These are phyloP conservation scores for Skeletonema grethae DNA, from an alignment of 108 stramenopile genomes.

Conservation along the genomic window DNA sequence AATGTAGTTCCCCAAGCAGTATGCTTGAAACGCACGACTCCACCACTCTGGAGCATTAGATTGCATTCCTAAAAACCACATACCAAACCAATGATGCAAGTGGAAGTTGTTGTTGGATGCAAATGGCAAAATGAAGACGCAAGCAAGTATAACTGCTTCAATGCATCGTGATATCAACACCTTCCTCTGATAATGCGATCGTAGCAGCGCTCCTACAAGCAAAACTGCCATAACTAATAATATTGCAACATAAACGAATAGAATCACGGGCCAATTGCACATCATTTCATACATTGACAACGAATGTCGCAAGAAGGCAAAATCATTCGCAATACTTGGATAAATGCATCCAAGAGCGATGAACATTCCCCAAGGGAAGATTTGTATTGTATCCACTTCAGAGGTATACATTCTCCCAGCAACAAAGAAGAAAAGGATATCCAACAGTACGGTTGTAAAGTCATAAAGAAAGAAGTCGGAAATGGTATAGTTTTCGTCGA, in stretches of 20 bases:
- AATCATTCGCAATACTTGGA: slow-evolving; percentile 42
- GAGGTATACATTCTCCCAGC: slow-evolving; percentile 58
- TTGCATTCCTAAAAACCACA: slow-evolving; percentile 67
- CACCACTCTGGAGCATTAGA: slow-evolving; percentile 60
- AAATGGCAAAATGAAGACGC: slow-evolving; percentile 54
- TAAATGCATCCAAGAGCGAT: slow-evolving; percentile 48
- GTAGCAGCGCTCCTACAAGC: slow-evolving; percentile 39
- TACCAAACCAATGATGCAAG: slow-evolving; percentile 74
- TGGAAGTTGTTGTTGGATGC: slow-evolving; percentile 56
- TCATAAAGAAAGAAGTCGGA: slow-evolving; percentile 58
- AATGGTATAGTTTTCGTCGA: slow-evolving; percentile 49
- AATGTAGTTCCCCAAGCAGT: slow-evolving; percentile 59
- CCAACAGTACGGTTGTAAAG: slow-evolving; percentile 54
- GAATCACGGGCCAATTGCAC: slow-evolving; percentile 64
- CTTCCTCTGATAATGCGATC: slow-evolving; percentile 33
- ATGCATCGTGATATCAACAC: slow-evolving; percentile 46
- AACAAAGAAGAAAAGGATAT: slow-evolving; percentile 67
- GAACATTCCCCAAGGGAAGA: slow-evolving; percentile 49
- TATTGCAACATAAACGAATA: slow-evolving; percentile 55
- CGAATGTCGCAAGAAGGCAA: slow-evolving; percentile 62
- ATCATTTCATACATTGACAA: slow-evolving; percentile 66
- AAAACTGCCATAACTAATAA: slow-evolving; percentile 43
- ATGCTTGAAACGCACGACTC: slow-evolving; percentile 54
- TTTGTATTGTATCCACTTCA: slow-evolving; percentile 43
- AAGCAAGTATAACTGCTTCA: slow-evolving; percentile 44